Evolutionary conservation across 139 green algal genomes (phyloP).

Genomic region (Coelastrella sp.): DNA sequence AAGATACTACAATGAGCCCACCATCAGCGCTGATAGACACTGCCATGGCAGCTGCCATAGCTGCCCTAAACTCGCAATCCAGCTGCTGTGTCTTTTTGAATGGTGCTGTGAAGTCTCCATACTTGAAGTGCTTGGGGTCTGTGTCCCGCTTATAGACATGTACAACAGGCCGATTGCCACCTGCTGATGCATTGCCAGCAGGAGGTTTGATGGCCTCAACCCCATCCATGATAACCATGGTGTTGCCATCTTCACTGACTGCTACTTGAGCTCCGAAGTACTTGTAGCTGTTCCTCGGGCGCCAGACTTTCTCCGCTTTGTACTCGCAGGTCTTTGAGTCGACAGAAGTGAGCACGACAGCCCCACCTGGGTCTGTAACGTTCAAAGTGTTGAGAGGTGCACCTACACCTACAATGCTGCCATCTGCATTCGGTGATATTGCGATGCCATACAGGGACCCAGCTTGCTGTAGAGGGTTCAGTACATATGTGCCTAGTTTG

Average conservation of each 20-base stretch:
- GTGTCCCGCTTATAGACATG: conserved; percentile 8
- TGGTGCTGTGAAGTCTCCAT: not conserved
- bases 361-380: not conserved
- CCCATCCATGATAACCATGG: conserved; percentile 9
- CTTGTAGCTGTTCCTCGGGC: not conserved
- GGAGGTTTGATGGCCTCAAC: not conserved
- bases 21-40: conserved; percentile 17
- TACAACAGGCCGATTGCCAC: conserved; percentile 27
- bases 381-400: conserved; percentile 11
- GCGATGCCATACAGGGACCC: not conserved
- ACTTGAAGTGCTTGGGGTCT: not conserved
- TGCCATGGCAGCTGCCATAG: conserved; percentile 20
- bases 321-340: conserved; percentile 37
- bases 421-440: conserved; percentile 28
- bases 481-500: conserved; percentile 33
- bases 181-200: conserved; percentile 2
- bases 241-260: conserved; percentile 30
- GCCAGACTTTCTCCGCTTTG: not conserved
- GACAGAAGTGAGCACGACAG: conserved; percentile 11
- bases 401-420: conserved; percentile 18
- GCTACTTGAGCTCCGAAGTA: conserved; percentile 31
- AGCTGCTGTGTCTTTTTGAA: conserved; percentile 5
- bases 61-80: conserved; percentile 5
- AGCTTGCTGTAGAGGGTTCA: not conserved
- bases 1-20: conserved; percentile 1